A percentile compares a stretch with the other conserved stretches of the same genome.
These are phyloP conservation scores for Chaetoceros muelleri DNA, from an alignment of 108 stramenopile genomes.

Conservation along the genomic window DNA sequence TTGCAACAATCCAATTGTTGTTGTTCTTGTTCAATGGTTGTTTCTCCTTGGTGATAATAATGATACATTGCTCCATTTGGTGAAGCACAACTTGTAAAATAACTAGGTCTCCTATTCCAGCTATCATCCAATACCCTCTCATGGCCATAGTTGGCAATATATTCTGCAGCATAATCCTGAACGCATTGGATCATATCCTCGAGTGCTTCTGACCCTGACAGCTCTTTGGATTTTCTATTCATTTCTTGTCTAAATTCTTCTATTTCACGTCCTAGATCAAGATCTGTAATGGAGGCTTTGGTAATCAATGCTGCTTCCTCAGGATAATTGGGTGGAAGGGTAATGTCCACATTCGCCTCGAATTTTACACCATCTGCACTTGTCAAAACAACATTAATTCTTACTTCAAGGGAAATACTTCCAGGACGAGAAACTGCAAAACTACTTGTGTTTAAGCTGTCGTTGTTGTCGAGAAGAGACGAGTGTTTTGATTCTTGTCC, in stretches of 20 bases:
- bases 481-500: no score
- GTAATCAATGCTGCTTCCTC: neutral
- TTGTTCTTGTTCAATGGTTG: neutral
- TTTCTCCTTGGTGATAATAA: neutral
- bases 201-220: neutral
- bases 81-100: neutral
- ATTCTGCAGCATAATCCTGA: neutral
- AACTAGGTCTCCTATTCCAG: neutral
- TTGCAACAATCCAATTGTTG: no score
- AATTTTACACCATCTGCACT: neutral
- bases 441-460: no score
- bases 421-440: no score
- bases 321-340: neutral
- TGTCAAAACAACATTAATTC: neutral
- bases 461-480: no score
- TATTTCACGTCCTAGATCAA: neutral
- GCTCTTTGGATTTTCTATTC: neutral
- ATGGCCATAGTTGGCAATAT: neutral
- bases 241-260: neutral
- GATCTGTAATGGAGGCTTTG: neutral
- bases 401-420: no score
- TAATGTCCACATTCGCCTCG: neutral
- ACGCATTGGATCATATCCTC: neutral
- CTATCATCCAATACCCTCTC: neutral
- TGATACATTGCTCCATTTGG: neutral